Evolutionary conservation across 1,284 basidiomycete genomes (phyloP), one percentile per base, ranked within the genome.

Genomic region (Sphaerobolus stellatus): DNA sequence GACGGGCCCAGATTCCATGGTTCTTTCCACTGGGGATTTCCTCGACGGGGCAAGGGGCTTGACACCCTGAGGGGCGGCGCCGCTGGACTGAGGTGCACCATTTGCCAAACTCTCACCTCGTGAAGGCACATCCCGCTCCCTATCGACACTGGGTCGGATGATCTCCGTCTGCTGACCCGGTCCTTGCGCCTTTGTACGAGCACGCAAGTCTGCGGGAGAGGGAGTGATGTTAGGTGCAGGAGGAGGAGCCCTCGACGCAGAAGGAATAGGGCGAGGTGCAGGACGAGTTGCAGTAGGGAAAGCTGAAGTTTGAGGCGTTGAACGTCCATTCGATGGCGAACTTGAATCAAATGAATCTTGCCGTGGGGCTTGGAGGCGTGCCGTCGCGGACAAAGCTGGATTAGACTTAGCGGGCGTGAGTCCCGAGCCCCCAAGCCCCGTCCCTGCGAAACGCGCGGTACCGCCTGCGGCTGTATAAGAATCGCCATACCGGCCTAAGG

Each of bases 41-140:
- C 89, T 90, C n/a, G n/a, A n/a, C n/a, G n/a, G n/a, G 38, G 72
- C 90, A 50, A 94, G 71, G 0, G 92, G 90, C 66, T 92, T 88
- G 50, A 92, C 81, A 4, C 82, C 74, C 1, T 83, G 77, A 2
- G 85, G 79, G 0, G 80, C 80, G 33, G 68, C 74, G 8, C 3
- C 41, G 6, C 28, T 27, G 18, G 18, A 11, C 4, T 22, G 41
- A 24, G 41, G 8, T 18, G 46, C n/a, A 11, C 38, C 7, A 16
- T 16, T 41, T 16, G 3, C 20, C 20, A 52, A 20, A 25, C 36
- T 44, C 24, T 52, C 50, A 18, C 14, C 22, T 11, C 50, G 50
- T 13, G 40, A 2, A 8, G 50, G 50, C 20, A 27, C 14, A 7
- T 52, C 50, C 18, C 50, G 50, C 5, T 20, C 28, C 2, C 44